Conservation (phyloP, 345 rosid genomes). For the rapeseed (Brassica napus) region DNA sequence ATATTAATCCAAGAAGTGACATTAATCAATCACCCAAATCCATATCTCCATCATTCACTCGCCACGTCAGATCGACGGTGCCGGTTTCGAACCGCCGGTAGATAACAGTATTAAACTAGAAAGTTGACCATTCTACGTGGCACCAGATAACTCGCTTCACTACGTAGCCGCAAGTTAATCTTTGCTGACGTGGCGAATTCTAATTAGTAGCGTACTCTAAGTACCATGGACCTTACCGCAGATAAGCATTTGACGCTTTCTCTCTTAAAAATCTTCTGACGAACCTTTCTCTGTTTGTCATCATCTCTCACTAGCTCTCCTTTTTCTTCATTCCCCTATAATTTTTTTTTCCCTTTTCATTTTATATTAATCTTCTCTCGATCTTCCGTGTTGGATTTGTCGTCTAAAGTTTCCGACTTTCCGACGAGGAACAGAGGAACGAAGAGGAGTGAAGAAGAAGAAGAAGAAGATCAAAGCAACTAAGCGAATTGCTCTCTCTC, state of each 20-base stretch:
- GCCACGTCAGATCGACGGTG: slow-evolving; percentile 37
- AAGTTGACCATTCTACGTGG: slow-evolving; percentile 33
- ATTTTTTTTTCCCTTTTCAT: slow-evolving; percentile 18
- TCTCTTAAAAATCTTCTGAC: slow-evolving; percentile 1
- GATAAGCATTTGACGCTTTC: background rate
- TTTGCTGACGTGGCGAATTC: background rate
- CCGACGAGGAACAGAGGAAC: background rate
- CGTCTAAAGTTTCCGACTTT: slow-evolving; percentile 6
- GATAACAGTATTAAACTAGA: slow-evolving; percentile 14
- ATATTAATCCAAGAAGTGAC: background rate
- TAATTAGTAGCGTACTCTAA: background rate
- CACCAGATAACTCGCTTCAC: background rate
- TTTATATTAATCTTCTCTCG: slow-evolving; percentile 22
- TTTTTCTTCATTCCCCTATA: background rate
- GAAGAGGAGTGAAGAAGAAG: background rate
- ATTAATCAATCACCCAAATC: slow-evolving; percentile 12
- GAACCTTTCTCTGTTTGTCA: slow-evolving; percentile 38
- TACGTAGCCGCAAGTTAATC: background rate
- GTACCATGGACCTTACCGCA: slow-evolving; percentile 12
- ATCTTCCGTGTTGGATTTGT: slow-evolving; percentile 24
- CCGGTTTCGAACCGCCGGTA: slow-evolving; percentile 23
- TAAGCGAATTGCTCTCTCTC: background rate
- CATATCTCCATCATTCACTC: background rate
- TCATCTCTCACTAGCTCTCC: slow-evolving; percentile 6
- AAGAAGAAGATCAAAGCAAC: background rate